A percentile compares a stretch with the other conserved stretches of the same genome.
These are phyloP conservation scores for Picochlorum sp. DNA, from an alignment of 139 green algal species.

Conservation along the genomic window DNA sequence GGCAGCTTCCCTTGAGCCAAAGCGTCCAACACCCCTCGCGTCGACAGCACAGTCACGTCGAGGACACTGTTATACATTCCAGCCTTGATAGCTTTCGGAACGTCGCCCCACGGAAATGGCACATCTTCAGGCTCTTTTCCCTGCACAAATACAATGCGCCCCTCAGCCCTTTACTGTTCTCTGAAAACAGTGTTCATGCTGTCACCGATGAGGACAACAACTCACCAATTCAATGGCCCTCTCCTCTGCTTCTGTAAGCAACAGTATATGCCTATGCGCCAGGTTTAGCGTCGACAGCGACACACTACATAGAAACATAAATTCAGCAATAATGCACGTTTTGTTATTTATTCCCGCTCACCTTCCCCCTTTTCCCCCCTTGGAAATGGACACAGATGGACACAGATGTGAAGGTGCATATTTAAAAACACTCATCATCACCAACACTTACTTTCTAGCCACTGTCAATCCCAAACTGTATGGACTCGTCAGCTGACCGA, in stretches of 20 bases:
- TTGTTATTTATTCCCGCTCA: no score
- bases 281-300: not conserved
- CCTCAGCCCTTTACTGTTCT: no score
- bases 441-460: not conserved
- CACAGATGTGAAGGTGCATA: no score
- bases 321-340: no score
- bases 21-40: not conserved
- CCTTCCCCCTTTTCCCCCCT: no score
- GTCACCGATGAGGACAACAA: not conserved
- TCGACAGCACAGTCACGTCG: slow-evolving; percentile 5
- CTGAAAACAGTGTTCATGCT: not conserved
- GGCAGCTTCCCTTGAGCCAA: not conserved
- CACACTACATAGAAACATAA: no score
- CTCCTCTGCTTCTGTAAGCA: slow-evolving; percentile 1
- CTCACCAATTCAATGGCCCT: not conserved
- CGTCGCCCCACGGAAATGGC: not conserved
- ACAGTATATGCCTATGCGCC: not conserved
- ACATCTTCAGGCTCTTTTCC: slow-evolving; percentile 4
- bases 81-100: not conserved
- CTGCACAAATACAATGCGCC: slow-evolving; percentile 5
- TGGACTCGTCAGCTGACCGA: not conserved
- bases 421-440: not conserved
- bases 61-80: slow-evolving; percentile 11
- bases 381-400: no score
- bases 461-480: not conserved